Percentiles rank a stretch among this genome's conserved stretches.
phyloP scores from a whole-genome alignment of 192 early-diverging fungal species.

The Dispira simplex region DNA sequence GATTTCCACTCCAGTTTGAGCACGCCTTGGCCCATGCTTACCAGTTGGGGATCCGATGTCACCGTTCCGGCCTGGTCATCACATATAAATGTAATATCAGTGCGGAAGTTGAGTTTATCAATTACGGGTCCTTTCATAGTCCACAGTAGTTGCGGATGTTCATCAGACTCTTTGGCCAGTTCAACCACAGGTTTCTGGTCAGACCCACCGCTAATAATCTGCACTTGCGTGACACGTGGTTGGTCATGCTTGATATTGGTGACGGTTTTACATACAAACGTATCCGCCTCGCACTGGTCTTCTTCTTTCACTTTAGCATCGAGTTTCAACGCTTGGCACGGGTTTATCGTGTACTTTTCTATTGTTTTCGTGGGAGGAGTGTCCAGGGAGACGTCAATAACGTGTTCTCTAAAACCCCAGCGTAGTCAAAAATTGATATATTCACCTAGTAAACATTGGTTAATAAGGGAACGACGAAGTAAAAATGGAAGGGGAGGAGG shows the following conservation, averaged over 20 bases:
- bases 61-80: constrained; percentile 16
- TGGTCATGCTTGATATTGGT: constrained; percentile 24
- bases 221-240: constrained; percentile 22
- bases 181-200: constrained; percentile 16
- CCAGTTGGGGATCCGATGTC: constrained; percentile 17
- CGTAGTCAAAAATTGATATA: too few relatives aligned
- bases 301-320: constrained; percentile 18
- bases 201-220: constrained; percentile 16
- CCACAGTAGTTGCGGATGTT: constrained; percentile 17
- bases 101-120: constrained; percentile 17
- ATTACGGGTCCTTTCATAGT: constrained; percentile 21
- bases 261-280: constrained; percentile 24
- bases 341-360: constrained; percentile 23
- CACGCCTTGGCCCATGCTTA: constrained; percentile 16
- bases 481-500: too few relatives aligned
- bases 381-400: constrained; percentile 17
- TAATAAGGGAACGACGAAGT: too few relatives aligned
- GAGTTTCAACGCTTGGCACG: constrained; percentile 19
- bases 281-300: constrained; percentile 22
- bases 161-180: constrained; percentile 14
- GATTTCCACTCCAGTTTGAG: constrained; percentile 27
- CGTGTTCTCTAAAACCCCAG: constrained; percentile 2
- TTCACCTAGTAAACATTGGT: too few relatives aligned
- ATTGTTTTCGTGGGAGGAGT: constrained; percentile 25
- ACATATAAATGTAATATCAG: constrained; percentile 27